A percentile compares a stretch with the other conserved stretches of the same genome.
These are phyloP conservation scores for Diaporthe sp. DNA, from an alignment of 2,329 filamentous ascomycete species.

Conservation along the genomic window DNA sequence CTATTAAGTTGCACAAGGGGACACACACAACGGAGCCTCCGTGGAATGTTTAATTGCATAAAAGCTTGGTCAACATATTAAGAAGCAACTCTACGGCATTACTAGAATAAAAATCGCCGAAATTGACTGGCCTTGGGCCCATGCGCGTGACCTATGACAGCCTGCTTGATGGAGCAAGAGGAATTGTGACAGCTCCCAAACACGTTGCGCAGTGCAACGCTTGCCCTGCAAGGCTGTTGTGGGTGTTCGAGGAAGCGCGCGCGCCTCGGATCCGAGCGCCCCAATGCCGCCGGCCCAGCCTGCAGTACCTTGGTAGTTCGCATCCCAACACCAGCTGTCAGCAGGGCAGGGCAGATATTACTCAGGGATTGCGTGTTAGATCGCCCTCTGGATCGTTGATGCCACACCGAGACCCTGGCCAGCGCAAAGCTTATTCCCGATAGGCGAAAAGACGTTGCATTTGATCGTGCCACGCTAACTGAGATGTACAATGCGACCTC, in stretches of 20 bases:
- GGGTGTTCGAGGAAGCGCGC: constrained; percentile 26
- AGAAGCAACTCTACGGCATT: constrained; percentile 2
- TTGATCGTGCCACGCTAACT: constrained; percentile 12
- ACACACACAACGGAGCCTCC: not conserved
- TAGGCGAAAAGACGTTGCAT: constrained; percentile 14
- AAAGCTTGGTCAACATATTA: constrained; percentile 1
- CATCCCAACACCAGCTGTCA: constrained; percentile 12
- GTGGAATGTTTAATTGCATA: constrained; percentile 15
- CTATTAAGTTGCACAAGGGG: not conserved
- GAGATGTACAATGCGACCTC: not conserved
- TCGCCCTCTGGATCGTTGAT: constrained; percentile 26
- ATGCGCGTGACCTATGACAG: not conserved
- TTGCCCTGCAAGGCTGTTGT: constrained; percentile 1
- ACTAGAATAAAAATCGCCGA: not conserved
- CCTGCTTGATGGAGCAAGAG: not conserved
- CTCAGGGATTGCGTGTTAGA: constrained; percentile 16
- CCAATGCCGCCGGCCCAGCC: not conserved
- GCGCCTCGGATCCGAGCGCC: constrained; percentile 25
- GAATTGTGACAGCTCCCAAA: constrained; percentile 25
- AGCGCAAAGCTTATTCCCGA: constrained; percentile 7
- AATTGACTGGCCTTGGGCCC: not conserved
- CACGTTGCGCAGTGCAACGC: constrained; percentile 6
- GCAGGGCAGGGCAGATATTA: not conserved
- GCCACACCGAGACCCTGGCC: constrained; percentile 12
- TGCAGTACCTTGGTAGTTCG: not conserved